Percentiles rank a stretch among this genome's conserved stretches.
These are phyloP conservation scores for Ceratobasidium sp. DNA, from an alignment of 1,284 basidiomycete genomes.

Conservation along the genomic window DNA sequence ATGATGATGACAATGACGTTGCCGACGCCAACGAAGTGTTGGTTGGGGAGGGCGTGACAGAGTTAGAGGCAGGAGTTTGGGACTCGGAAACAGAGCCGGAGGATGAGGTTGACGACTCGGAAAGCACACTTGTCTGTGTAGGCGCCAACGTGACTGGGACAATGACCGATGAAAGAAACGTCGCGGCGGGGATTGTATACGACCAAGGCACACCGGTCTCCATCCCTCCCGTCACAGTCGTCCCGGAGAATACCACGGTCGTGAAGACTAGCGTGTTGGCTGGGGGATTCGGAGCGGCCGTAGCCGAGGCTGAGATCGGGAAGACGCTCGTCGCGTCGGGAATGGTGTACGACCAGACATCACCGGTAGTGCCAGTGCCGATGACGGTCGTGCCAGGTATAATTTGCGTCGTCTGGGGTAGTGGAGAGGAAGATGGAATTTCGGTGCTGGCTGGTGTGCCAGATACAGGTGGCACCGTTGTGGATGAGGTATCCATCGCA, in stretches of 20 bases:
- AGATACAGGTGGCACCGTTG: conserved; percentile 2
- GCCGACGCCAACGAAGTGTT: not conserved
- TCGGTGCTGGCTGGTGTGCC: not conserved
- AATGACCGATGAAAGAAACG: conserved; percentile 23
- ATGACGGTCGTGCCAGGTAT: conserved; percentile 36
- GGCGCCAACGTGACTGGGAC: conserved; percentile 8
- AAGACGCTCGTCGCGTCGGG: conserved; percentile 14
- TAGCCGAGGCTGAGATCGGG: conserved; percentile 1
- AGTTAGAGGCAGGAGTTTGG: not conserved
- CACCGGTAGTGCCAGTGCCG: conserved; percentile 26
- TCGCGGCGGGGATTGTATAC: conserved; percentile 30
- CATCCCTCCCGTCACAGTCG: conserved; percentile 21
- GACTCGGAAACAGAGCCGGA: not conserved
- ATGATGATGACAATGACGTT: not conserved
- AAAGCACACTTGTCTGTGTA: not conserved
- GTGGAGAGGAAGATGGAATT: not conserved
- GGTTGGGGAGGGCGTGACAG: not conserved
- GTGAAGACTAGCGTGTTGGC: not conserved
- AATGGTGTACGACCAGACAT: conserved; percentile 40
- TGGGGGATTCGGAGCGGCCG: conserved; percentile 6
- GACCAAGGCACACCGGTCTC: conserved; percentile 39
- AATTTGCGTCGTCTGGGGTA: conserved; percentile 13
- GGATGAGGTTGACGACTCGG: not conserved
- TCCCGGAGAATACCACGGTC: conserved; percentile 11
- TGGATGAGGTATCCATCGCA: conserved; percentile 20